Percentiles rank a stretch among this genome's conserved stretches.
Evolutionary conservation across 1,284 basidiomycete species (phyloP).

Genomic region (Ustilago sp.): DNA sequence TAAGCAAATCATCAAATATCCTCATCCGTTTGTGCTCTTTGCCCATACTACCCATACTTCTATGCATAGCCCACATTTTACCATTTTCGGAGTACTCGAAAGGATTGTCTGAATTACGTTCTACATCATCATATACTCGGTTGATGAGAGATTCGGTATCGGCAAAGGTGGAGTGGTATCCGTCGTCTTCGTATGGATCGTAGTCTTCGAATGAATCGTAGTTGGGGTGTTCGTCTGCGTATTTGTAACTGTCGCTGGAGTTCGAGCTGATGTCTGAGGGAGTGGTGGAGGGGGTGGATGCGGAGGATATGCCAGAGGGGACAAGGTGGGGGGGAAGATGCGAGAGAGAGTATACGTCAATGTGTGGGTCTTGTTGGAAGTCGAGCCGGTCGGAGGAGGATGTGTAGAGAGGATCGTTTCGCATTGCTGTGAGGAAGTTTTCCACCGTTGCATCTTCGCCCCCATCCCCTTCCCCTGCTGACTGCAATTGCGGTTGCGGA

Average conservation of each 20-base stretch:
- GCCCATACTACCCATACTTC: background rate
- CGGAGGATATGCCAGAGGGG: background rate
- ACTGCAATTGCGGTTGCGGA: background rate
- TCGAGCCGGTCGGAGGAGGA: constrained; percentile 3
- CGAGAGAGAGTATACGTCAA: constrained; percentile 27
- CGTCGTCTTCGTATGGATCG: constrained; percentile 12
- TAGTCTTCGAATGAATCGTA: constrained; percentile 2
- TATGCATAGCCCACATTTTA: background rate
- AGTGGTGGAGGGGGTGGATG: background rate
- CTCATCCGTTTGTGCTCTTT: constrained; percentile 12
- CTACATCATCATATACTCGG: background rate
- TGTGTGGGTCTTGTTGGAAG: constrained; percentile 28
- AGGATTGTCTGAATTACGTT: background rate
- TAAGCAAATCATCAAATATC: constrained; percentile 27
- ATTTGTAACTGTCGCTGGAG: background rate
- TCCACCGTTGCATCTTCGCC: constrained; percentile 15
- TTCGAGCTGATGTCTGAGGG: background rate
- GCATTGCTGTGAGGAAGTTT: constrained; percentile 25
- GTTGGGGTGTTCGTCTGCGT: background rate
- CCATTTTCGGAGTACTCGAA: background rate
- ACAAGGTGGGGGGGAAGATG: constrained; percentile 8
- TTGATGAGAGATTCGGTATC: background rate
- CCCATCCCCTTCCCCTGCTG: background rate
- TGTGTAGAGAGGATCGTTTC: constrained; percentile 28
- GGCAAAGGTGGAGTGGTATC: constrained; percentile 6